Conservation (phyloP, 2,329 filamentous ascomycete genomes). For the Fonsecaea monophora region DNA sequence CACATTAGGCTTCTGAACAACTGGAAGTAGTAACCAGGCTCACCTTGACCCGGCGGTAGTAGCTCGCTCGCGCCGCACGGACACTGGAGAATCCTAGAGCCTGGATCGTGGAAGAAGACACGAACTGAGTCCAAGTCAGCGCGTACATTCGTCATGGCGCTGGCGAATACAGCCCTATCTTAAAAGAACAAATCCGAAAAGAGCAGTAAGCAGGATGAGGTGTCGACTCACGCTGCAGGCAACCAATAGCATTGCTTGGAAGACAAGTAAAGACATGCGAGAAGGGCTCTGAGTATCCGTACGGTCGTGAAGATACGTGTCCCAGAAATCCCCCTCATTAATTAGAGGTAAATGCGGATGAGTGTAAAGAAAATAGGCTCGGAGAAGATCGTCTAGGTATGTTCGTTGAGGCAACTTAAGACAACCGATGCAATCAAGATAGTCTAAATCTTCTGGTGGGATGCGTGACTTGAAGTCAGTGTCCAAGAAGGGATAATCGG, state of each 20-base stretch:
- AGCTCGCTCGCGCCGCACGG: constrained; percentile 13
- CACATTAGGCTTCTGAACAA: not conserved
- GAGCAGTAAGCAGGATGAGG: not conserved
- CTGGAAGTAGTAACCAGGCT: no score
- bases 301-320: not conserved
- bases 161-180: not conserved
- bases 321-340: constrained; percentile 34
- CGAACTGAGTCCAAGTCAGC: constrained; percentile 10
- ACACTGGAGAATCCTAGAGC: constrained; percentile 18
- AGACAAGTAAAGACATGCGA: constrained; percentile 43
- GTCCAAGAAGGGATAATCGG: constrained; percentile 13
- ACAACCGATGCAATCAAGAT: constrained; percentile 11
- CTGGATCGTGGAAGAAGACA: constrained; percentile 7
- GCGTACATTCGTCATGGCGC: not conserved
- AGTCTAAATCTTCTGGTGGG: constrained; percentile 14
- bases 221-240: constrained; percentile 12
- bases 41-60: constrained; percentile 33
- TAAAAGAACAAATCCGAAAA: not conserved
- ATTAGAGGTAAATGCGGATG: constrained; percentile 44
- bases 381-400: constrained; percentile 3
- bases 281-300: not conserved
- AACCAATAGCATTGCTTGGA: constrained; percentile 41
- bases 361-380: constrained; percentile 44
- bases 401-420: constrained; percentile 4
- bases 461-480: not conserved